Base-by-base conservation (phyloP, 176 grass and related monocot genomes). In the Triticum aestivum region DNA sequence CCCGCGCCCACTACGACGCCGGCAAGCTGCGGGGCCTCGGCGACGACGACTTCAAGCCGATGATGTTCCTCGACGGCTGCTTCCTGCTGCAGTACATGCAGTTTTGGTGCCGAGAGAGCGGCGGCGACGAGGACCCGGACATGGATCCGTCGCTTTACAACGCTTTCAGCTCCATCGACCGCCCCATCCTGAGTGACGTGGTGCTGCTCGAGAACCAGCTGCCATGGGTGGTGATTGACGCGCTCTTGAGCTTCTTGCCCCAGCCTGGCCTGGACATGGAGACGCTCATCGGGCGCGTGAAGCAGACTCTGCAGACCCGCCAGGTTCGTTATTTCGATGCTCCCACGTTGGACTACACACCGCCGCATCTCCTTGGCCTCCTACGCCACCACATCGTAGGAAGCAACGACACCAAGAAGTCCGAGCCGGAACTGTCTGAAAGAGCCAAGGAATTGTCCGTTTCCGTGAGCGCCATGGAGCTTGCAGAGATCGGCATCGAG, bases 11-110 rank as follows among this genome's bases (percentile, higher is more conserved):
- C 69, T 73, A 73, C 69, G 38, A 44, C 21, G 11, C n/a, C 21
- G 69, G 3, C 21, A 13, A 3, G 37, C 35, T 73, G 37, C 0
- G 11, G 21, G 69, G 0, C 3, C 5, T 72, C 69, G 20, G 35
- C 21, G 69, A 73, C 5, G 21, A 73, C 3, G 69, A 42, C 11
- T 73, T 73, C 2, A 73, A 73, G 37, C 69, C 69, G 12, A 73
- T 73, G 69, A 23, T 73, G 69, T 73, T 73, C 69, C 39, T 42
- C 5, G 69, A 73, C n/a, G 69, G 69, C 69, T 73, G 69, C 37
- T 73, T 73, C 38, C 69, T 73, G 69, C 69, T 73, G 10, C 66
- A 69, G 66, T 69, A 35, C 33, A 69, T 69, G 66, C 32, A 34
- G 17, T 69, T 20, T 4, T 35, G 66, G 66, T 69, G 66, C 65